phyloP scores from a whole-genome alignment of 2,329 filamentous ascomycete genomes.

The Colletotrichum aenigma region DNA sequence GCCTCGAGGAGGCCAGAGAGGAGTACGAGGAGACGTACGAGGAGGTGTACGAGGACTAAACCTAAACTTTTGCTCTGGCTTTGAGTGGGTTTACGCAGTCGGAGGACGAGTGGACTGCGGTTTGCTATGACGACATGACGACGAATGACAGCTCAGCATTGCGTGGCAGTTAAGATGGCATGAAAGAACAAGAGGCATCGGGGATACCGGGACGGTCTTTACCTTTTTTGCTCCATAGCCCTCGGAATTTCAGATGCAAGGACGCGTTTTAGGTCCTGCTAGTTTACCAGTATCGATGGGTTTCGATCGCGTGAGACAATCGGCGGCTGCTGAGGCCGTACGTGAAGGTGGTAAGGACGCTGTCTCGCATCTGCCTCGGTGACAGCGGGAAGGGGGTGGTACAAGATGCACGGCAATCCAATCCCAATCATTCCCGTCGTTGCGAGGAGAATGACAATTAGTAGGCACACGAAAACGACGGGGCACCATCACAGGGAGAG shows the following conservation, averaged over 20 bases:
- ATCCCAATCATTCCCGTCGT: background rate
- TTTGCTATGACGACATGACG: slow-evolving; percentile 14
- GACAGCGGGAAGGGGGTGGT: background rate
- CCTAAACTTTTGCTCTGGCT: background rate
- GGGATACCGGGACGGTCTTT: slow-evolving; percentile 2
- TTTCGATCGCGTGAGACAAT: background rate
- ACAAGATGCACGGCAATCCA: background rate
- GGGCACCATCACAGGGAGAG: background rate
- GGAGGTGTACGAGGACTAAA: slow-evolving; percentile 38
- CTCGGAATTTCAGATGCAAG: slow-evolving; percentile 6
- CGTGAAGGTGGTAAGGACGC: background rate
- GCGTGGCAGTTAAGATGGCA: slow-evolving; percentile 10
- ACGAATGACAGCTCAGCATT: slow-evolving; percentile 10
- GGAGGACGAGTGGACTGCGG: background rate
- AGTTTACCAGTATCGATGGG: background rate
- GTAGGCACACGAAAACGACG: background rate
- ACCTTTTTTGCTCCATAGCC: background rate
- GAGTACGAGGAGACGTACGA: slow-evolving; percentile 56
- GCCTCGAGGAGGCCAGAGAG: slow-evolving; percentile 55
- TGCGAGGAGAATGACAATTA: background rate
- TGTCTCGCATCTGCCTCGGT: background rate
- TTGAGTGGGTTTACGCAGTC: background rate
- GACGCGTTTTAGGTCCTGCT: background rate
- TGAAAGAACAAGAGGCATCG: background rate
- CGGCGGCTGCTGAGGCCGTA: background rate